Evolutionary conservation across 805 yeast genomes (phyloP).

Genomic region (Schwanniomyces yamadae): DNA sequence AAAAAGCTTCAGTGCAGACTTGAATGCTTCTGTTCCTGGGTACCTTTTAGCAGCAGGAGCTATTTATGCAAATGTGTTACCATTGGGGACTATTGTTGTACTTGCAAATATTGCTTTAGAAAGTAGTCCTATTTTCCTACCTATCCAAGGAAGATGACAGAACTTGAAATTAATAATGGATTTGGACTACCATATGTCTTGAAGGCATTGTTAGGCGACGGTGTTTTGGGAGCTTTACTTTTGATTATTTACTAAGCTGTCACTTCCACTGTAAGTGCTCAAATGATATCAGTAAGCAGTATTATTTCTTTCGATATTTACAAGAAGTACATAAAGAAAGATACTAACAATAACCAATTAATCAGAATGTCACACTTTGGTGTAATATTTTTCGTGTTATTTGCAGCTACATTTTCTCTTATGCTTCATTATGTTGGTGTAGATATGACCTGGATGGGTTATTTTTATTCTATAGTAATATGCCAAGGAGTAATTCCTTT

Average conservation of each 20-base stretch:
- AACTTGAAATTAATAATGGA: constrained; percentile 27
- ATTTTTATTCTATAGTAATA: constrained; percentile 34
- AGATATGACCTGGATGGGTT: constrained; percentile 31
- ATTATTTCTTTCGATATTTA: constrained; percentile 47
- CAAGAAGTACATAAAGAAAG: constrained; percentile 41
- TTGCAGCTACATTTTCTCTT: constrained; percentile 38
- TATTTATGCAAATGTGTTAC: constrained; percentile 35
- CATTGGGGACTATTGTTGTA: constrained; percentile 35
- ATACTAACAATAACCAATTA: constrained; percentile 42
- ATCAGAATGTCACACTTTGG: constrained; percentile 42
- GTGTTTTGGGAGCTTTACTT: constrained; percentile 31
- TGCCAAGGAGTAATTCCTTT: constrained; percentile 41
- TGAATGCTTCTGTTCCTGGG: constrained; percentile 37
- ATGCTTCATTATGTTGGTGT: constrained; percentile 31
- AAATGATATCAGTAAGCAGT: constrained; percentile 39
- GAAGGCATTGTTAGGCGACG: constrained; percentile 30
- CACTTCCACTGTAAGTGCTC: constrained; percentile 42
- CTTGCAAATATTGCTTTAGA: constrained; percentile 30
- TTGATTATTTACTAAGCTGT: constrained; percentile 38
- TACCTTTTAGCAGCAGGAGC: constrained; percentile 32
- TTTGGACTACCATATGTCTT: constrained; percentile 29
- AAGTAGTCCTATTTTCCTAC: constrained; percentile 24
- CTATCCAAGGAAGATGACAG: constrained; percentile 30
- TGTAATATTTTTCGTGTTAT: constrained; percentile 38
- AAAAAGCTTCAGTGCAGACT: constrained; percentile 36